These are phyloP conservation scores for Arthroderma sp. DNA, from an alignment of 2,329 filamentous ascomycete genomes.

Conservation along the genomic window DNA sequence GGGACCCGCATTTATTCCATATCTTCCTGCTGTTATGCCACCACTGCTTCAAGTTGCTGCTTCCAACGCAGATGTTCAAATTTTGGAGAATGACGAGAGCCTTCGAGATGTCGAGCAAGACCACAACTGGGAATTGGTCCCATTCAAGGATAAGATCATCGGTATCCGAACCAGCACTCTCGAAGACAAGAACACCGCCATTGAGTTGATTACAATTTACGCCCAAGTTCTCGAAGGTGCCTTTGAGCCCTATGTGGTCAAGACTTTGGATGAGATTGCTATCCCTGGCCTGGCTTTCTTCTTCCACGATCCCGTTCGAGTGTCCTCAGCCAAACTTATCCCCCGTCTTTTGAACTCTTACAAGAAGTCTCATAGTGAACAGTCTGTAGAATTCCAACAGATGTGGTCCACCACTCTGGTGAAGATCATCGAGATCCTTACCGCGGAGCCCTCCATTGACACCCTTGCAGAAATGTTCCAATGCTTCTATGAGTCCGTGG, in stretches of 20 bases:
- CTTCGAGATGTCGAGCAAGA: slow-evolving; percentile 86
- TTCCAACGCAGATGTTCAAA: slow-evolving; percentile 92
- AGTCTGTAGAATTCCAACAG: slow-evolving; percentile 64
- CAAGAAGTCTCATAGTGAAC: slow-evolving; percentile 76
- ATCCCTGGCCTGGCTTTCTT: slow-evolving; percentile 92
- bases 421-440: slow-evolving; percentile 85
- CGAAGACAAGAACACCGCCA: slow-evolving; percentile 99
- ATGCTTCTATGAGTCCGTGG: slow-evolving; percentile 97
- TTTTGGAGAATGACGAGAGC: slow-evolving; percentile 89
- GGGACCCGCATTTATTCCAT: slow-evolving; percentile 79
- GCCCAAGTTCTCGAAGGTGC: slow-evolving; percentile 86
- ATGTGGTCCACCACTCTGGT: slow-evolving; percentile 79
- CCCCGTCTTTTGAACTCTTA: slow-evolving; percentile 87
- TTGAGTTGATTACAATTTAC: slow-evolving; percentile 94
- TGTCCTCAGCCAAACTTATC: slow-evolving; percentile 87
- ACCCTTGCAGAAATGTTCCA: slow-evolving; percentile 98
- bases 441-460: slow-evolving; percentile 87
- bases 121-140: slow-evolving; percentile 94
- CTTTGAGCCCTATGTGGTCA: slow-evolving; percentile 81
- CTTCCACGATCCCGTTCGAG: slow-evolving; percentile 95
- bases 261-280: slow-evolving; percentile 95
- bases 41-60: slow-evolving; percentile 81
- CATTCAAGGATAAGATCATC: slow-evolving; percentile 94
- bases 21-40: slow-evolving; percentile 85
- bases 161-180: slow-evolving; percentile 94